Evolutionary conservation across 495 filamentous ascomycete genomes (phyloP).

Genomic region (Aspergillus nanangensis): DNA sequence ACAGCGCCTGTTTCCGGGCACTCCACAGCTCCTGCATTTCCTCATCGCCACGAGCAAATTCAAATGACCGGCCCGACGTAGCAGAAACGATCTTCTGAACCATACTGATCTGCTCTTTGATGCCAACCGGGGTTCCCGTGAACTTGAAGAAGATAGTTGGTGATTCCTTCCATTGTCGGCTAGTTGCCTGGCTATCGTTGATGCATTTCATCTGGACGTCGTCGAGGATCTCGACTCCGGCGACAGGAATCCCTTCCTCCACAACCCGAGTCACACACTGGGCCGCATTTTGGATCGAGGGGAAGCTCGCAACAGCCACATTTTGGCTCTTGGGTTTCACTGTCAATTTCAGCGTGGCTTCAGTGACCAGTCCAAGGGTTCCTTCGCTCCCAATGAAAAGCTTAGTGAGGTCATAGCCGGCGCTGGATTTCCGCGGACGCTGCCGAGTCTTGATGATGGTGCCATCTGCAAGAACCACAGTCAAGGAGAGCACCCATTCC

Average conservation of each 20-base stretch:
- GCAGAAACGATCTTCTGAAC: conserved; percentile 51
- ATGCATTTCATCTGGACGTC: conserved; percentile 65
- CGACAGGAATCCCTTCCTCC: conserved; percentile 57
- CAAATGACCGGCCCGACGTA: conserved; percentile 48
- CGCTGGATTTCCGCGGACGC: conserved; percentile 60
- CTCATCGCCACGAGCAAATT: conserved; percentile 52
- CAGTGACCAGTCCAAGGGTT: conserved; percentile 61
- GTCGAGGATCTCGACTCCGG: conserved; percentile 61
- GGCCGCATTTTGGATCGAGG: conserved; percentile 51
- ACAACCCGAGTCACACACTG: conserved; percentile 58
- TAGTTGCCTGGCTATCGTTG: conserved; percentile 52
- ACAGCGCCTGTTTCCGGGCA: conserved; percentile 57
- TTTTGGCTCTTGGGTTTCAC: conserved; percentile 57
- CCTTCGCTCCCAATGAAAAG: conserved; percentile 63
- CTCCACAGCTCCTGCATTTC: conserved; percentile 59
- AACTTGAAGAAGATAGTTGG: conserved; percentile 68
- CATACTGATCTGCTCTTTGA: conserved; percentile 58
- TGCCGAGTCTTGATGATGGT: conserved; percentile 63
- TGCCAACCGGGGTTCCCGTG: conserved; percentile 49
- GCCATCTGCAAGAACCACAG: conserved; percentile 62
- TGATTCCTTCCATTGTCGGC: conserved; percentile 53
- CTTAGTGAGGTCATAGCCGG: conserved; percentile 61
- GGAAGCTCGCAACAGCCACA: conserved; percentile 60
- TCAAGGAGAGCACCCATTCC: conserved; percentile 62
- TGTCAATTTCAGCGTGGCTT: conserved; percentile 60